These are phyloP conservation scores for Alternaria sp. DNA, from an alignment of 2,329 filamentous ascomycete species.

Conservation along the genomic window DNA sequence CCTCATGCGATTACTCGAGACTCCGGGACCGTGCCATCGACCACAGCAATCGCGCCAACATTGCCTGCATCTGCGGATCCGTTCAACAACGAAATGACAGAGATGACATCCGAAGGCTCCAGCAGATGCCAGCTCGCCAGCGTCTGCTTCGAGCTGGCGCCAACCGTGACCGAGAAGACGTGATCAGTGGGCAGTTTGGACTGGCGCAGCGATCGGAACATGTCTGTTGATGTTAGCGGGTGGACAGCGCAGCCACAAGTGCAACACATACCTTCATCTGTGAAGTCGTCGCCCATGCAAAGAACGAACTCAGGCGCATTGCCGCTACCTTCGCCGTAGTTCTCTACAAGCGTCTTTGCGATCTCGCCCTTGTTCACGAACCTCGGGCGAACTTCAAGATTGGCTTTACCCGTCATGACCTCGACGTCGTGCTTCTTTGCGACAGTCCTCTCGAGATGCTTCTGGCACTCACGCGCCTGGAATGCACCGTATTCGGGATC, in stretches of 20 bases:
- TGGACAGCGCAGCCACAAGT: neutral
- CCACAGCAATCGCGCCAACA: constrained; percentile 49
- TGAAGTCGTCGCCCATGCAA: constrained; percentile 94
- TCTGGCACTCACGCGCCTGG: constrained; percentile 81
- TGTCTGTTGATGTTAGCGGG: constrained; percentile 57
- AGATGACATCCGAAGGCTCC: constrained; percentile 87
- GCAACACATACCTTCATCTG: constrained; percentile 78
- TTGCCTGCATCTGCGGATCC: constrained; percentile 53
- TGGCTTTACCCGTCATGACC: constrained; percentile 96
- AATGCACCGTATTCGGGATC: constrained; percentile 84
- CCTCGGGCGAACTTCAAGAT: constrained; percentile 92
- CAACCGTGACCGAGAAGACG: constrained; percentile 90
- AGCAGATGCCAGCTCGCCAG: constrained; percentile 88
- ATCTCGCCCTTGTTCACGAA: constrained; percentile 99
- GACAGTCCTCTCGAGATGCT: constrained; percentile 78
- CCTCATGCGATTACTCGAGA: constrained; percentile 19
- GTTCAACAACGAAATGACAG: constrained; percentile 63
- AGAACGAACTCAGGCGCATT: constrained; percentile 82
- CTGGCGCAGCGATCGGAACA: constrained; percentile 79
- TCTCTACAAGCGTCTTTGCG: constrained; percentile 78
- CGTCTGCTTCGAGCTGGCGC: constrained; percentile 89
- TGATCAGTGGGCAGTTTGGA: constrained; percentile 66
- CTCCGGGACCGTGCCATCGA: constrained; percentile 49
- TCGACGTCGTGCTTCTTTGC: constrained; percentile 86
- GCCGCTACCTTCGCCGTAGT: constrained; percentile 65